phyloP scores from a whole-genome alignment of 352 stramenopile species.

The Phytophthora pisi region DNA sequence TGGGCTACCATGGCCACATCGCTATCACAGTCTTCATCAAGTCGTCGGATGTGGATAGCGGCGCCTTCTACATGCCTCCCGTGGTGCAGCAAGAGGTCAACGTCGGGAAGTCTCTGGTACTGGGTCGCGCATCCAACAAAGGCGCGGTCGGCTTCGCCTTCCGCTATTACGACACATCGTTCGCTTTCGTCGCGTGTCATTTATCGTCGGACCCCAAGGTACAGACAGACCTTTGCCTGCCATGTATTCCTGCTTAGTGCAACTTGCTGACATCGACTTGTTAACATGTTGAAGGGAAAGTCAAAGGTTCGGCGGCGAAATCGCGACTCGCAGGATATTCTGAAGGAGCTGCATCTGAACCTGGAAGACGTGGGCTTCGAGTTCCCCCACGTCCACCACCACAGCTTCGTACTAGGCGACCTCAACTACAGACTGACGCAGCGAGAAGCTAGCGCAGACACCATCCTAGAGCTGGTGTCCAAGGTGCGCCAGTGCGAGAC shows the following conservation, averaged over 20 bases:
- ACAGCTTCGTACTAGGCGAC: slow-evolving; percentile 90
- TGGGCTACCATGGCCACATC: slow-evolving; percentile 90
- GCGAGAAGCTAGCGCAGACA: slow-evolving; percentile 47
- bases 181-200: slow-evolving; percentile 89
- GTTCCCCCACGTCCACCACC: slow-evolving; percentile 85
- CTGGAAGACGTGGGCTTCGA: slow-evolving; percentile 85
- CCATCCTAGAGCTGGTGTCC: slow-evolving; percentile 70
- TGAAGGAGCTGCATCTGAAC: slow-evolving; percentile 83
- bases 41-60: slow-evolving; percentile 62
- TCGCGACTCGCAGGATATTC: slow-evolving; percentile 68
- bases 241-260: not conserved
- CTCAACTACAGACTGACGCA: slow-evolving; percentile 90
- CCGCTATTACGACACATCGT: slow-evolving; percentile 86
- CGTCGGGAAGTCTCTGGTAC: slow-evolving; percentile 76
- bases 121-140: slow-evolving; percentile 89
- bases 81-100: slow-evolving; percentile 75
- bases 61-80: slow-evolving; percentile 84
- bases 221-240: not conserved
- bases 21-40: slow-evolving; percentile 86
- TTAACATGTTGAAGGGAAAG: slow-evolving; percentile 43
- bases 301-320: slow-evolving; percentile 83
- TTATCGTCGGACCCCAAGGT: slow-evolving; percentile 87
- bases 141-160: slow-evolving; percentile 89
- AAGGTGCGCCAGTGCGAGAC: slow-evolving; percentile 49
- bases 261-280: not conserved